phyloP scores from a whole-genome alignment of 768 basidiomycete genomes.

The Exidia glandulosa region DNA sequence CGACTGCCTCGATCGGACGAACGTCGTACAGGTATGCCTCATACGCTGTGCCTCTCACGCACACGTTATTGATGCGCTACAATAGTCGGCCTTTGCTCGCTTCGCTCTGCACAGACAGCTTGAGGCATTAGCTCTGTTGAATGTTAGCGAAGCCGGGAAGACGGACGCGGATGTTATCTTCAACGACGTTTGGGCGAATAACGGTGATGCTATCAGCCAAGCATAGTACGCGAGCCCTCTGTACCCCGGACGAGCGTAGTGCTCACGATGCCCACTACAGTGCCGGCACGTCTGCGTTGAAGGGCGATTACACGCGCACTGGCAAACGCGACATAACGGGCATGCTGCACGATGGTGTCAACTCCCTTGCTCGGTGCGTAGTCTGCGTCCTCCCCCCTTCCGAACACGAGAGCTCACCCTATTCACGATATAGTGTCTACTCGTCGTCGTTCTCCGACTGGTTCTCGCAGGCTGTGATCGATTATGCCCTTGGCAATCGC shows the following conservation, averaged over 20 bases:
- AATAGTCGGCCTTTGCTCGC: conserved; percentile 76
- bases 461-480: conserved; percentile 94
- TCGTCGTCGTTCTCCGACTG: conserved; percentile 88
- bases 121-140: conserved; percentile 56
- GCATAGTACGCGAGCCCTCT: conserved; percentile 50
- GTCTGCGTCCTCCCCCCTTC: too few relatives aligned
- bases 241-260: neutral
- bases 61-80: conserved; percentile 4
- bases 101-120: conserved; percentile 68
- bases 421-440: too few relatives aligned
- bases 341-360: conserved; percentile 90
- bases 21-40: conserved; percentile 79
- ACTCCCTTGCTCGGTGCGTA: conserved; percentile 85
- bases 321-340: conserved; percentile 92
- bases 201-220: conserved; percentile 88
- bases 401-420: too few relatives aligned
- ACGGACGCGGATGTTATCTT: conserved; percentile 65
- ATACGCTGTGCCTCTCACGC: neutral
- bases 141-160: conserved; percentile 40
- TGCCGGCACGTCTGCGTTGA: conserved; percentile 92
- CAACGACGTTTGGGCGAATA: conserved; percentile 96
- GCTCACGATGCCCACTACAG: conserved; percentile 34
- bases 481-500: conserved; percentile 82
- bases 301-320: conserved; percentile 70
- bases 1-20: conserved; percentile 90